Evolutionary conservation across 345 rosid species (phyloP).

Genomic region (Durio zibethinus): DNA sequence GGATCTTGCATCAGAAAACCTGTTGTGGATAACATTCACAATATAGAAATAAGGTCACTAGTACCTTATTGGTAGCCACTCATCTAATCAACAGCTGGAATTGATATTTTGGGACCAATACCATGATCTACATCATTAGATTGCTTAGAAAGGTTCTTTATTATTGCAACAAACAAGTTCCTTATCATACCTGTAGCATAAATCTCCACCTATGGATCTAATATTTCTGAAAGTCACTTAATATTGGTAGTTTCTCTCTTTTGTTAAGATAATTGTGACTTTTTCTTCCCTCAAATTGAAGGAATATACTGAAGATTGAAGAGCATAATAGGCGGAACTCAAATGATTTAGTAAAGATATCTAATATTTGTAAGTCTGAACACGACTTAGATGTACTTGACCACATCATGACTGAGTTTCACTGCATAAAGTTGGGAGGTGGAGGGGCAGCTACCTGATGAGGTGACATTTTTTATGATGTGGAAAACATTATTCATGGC

Average conservation of each 20-base stretch:
- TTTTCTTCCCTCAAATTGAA: not conserved
- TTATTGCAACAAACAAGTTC: not conserved
- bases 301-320: not conserved
- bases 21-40: not conserved
- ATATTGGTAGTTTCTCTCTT: not conserved
- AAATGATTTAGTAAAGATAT: not conserved
- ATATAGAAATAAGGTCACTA: not conserved
- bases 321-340: not conserved
- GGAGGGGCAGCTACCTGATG: not conserved
- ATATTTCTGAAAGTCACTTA: not conserved
- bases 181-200: not conserved
- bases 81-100: not conserved
- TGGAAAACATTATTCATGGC: not conserved
- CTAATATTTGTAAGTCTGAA: not conserved
- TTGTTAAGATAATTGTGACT: not conserved
- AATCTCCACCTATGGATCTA: constrained; percentile 10
- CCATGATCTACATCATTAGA: not conserved
- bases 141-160: not conserved
- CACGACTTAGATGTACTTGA: not conserved
- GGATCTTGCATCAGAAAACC: not conserved
- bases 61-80: not conserved
- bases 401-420: not conserved
- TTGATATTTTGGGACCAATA: not conserved
- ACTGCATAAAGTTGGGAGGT: not conserved
- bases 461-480: not conserved